Evolutionary conservation across 352 stramenopile genomes (phyloP).

Genomic region (Peronospora farinosa): DNA sequence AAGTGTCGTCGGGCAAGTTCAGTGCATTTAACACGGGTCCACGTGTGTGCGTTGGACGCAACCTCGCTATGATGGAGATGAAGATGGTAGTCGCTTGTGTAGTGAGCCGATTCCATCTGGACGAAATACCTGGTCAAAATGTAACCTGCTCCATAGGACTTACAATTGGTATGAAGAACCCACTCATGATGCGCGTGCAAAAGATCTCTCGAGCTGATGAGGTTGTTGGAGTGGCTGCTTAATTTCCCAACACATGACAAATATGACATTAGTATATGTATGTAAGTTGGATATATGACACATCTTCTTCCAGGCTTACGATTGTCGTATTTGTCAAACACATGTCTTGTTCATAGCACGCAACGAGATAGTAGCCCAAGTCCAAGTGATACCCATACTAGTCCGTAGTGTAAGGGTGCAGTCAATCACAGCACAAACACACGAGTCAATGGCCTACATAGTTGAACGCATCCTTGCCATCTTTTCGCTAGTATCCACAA

Average conservation of each 20-base stretch:
- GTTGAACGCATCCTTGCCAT: no score
- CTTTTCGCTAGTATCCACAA: no score
- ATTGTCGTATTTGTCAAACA: no score
- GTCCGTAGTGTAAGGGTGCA: no score
- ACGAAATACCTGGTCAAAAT: conserved; percentile 28
- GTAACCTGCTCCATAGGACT: conserved; percentile 37
- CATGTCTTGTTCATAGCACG: no score
- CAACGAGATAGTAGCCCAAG: no score
- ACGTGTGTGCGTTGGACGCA: conserved; percentile 25
- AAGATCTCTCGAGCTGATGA: conserved; percentile 3
- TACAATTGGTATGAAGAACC: conserved; percentile 44
- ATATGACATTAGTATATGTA: not conserved
- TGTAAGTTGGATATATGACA: conserved; percentile 1
- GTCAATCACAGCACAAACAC: no score
- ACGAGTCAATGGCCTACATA: no score
- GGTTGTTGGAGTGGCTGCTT: conserved; percentile 13
- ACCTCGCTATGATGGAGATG: conserved; percentile 76
- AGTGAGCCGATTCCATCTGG: conserved; percentile 46
- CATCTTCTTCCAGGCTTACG: no score
- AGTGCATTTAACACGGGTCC: conserved; percentile 35
- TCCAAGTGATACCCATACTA: no score
- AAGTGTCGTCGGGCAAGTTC: conserved; percentile 30
- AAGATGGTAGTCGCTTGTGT: conserved; percentile 53
- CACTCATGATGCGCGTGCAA: conserved; percentile 29
- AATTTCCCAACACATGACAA: not conserved